Conservation (phyloP, 495 filamentous ascomycete genomes). For the Penicillium maclennaniae region DNA sequence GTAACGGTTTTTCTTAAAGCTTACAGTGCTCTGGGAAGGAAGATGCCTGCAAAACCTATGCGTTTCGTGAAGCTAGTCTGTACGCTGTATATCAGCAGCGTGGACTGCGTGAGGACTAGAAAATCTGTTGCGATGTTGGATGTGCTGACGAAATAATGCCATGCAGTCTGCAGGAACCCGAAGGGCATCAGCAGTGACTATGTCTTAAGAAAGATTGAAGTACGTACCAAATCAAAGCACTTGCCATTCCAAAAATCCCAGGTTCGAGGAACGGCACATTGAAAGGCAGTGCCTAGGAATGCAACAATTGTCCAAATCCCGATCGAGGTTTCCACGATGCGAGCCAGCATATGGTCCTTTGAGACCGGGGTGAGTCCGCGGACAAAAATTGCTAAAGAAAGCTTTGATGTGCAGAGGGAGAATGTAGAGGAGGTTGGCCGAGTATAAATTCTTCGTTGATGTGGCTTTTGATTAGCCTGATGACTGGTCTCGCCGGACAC, state of each 20-base stretch:
- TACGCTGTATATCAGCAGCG: conserved; percentile 22
- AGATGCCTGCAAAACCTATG: conserved; percentile 22
- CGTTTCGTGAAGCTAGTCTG: conserved; percentile 20
- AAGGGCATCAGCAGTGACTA: too few species aligned
- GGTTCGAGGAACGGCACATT: conserved; percentile 19
- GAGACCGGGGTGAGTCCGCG: conserved; percentile 18
- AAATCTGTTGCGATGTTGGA: conserved; percentile 26
- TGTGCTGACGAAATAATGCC: conserved; percentile 21
- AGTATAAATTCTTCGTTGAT: conserved; percentile 19
- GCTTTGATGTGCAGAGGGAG: too few species aligned
- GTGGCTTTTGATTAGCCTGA: not conserved
- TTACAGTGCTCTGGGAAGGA: conserved; percentile 17
- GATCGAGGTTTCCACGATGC: conserved; percentile 9
- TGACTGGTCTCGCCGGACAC: not conserved
- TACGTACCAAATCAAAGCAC: conserved; percentile 24
- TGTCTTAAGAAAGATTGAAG: not conserved
- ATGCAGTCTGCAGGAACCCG: conserved; percentile 12
- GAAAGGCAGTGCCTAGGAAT: conserved; percentile 23
- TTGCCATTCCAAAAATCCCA: conserved; percentile 25
- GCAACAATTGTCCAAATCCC: conserved; percentile 17
- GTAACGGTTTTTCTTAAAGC: too few species aligned
- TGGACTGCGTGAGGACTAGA: conserved; percentile 21
- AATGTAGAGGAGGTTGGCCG: conserved; percentile 22
- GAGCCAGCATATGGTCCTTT: conserved; percentile 17
- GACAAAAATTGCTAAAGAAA: conserved; percentile 15